These are phyloP conservation scores for Lomentospora prolificans DNA, from an alignment of 2,329 filamentous ascomycete species.

Conservation along the genomic window DNA sequence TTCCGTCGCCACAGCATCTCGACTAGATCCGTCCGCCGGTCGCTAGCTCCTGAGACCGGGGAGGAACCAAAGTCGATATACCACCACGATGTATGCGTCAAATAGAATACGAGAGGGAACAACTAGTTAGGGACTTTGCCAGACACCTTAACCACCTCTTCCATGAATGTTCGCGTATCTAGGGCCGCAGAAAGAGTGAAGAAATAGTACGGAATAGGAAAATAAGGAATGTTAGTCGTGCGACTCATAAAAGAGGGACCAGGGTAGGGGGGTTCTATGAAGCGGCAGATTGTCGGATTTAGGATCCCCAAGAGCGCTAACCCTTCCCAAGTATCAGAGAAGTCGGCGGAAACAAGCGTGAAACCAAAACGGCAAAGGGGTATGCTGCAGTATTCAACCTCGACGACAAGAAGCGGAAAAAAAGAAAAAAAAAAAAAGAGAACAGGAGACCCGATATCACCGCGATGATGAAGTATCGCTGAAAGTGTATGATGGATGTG, in stretches of 20 bases:
- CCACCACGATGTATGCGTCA: constrained; percentile 6
- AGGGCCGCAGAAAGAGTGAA: constrained; percentile 16
- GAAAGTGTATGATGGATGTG: too few species aligned
- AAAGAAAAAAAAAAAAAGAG: constrained; percentile 14
- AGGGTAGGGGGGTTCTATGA: background rate
- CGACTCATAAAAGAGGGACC: constrained; percentile 5
- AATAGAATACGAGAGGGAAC: background rate
- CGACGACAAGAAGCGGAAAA: constrained; percentile 14
- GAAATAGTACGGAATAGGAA: constrained; percentile 11
- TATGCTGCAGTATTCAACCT: constrained; percentile 24
- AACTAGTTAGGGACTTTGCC: background rate
- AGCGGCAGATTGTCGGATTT: background rate
- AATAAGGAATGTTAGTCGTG: constrained; percentile 11
- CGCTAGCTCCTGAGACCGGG: background rate
- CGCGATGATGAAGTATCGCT: background rate
- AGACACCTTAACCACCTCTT: background rate
- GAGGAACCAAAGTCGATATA: background rate
- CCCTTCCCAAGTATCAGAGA: background rate
- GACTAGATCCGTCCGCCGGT: constrained; percentile 6
- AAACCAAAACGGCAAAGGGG: constrained; percentile 18
- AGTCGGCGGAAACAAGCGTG: constrained; percentile 1
- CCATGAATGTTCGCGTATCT: background rate
- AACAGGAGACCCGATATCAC: background rate
- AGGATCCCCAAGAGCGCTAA: background rate
- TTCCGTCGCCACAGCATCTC: background rate